phyloP scores from a whole-genome alignment of 768 basidiomycete genomes.

The Boletus rubescentipes region DNA sequence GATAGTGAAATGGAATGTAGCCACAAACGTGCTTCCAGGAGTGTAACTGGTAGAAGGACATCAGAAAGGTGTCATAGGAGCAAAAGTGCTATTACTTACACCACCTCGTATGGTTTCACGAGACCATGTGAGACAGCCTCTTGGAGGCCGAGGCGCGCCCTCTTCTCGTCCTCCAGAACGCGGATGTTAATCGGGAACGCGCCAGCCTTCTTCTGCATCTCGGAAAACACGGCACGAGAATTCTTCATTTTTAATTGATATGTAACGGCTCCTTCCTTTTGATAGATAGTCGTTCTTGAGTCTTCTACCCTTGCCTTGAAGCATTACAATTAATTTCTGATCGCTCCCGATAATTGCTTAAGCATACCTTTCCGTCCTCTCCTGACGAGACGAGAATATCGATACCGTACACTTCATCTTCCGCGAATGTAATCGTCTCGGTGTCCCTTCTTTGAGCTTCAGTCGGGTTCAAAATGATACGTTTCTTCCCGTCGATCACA shows the following conservation, averaged over 20 bases:
- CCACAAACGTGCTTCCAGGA: constrained; percentile 79
- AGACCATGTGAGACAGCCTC: constrained; percentile 95
- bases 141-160: constrained; percentile 90
- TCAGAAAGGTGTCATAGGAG: not conserved
- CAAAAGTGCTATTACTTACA: constrained; percentile 49
- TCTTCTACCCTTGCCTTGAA: constrained; percentile 84
- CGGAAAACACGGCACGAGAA: constrained; percentile 93
- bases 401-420: constrained; percentile 93
- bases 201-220: constrained; percentile 97
- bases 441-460: constrained; percentile 84
- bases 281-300: constrained; percentile 90
- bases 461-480: constrained; percentile 87
- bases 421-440: constrained; percentile 82
- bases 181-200: constrained; percentile 98
- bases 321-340: not conserved
- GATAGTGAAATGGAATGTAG: constrained; percentile 97
- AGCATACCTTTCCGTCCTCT: constrained; percentile 82
- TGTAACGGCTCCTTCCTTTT: constrained; percentile 79
- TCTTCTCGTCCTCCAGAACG: constrained; percentile 91
- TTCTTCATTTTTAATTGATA: constrained; percentile 99
- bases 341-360: not conserved
- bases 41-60: constrained; percentile 58
- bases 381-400: constrained; percentile 87
- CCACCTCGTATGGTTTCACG: constrained; percentile 92
- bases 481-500: constrained; percentile 94